Evolutionary conservation across 306 rosid genomes (phyloP), one percentile per base, ranked within the genome.

Genomic region (Macrotyloma uniflorum): DNA sequence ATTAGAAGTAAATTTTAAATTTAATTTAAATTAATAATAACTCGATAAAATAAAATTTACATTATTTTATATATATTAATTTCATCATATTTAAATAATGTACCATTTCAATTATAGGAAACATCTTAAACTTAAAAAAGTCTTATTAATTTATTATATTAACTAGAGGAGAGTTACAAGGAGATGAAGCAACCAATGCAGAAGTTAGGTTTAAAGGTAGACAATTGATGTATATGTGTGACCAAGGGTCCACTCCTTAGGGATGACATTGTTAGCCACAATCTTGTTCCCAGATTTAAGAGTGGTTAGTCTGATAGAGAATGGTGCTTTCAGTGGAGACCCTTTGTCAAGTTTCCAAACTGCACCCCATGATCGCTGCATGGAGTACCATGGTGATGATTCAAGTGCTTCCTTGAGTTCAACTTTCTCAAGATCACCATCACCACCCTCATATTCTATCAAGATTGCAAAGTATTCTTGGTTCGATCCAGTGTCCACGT

Each of bases 311-410:
- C 83, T 84, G 46, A 92, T 51, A 1, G 95, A 92, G 74, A 92
- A 83, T 0, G 97, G 97, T 13, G 90, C 87, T 8, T 38, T 15
- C 0, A 92, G 65, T 5, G 85, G 15, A 15, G 89, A 65, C 8
- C 88, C 88, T 1, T 65, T 8, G 46, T 88, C 50, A n/a, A 76
- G 77, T 16, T 87, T 88, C 97, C 97, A 92, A 51, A 85, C 84
- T 2, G 95, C 95, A 33, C 97, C 94, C 94, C 97, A 89, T 2
- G 93, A 89, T 26, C 77, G 77, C 16, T 77, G 62, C 97, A 92
- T 90, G 28, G 86, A 42, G 32, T 26, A n/a, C 95, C 95, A 92
- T 59, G 90, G 8, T 15, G 38, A 15, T 18, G 89, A 78, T 4
- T n/a, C 54, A 8, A 11, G 10, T 1, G 82, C 86, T 75, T 90